phyloP scores from a whole-genome alignment of 257 asterid genomes.

The Avicennia marina region DNA sequence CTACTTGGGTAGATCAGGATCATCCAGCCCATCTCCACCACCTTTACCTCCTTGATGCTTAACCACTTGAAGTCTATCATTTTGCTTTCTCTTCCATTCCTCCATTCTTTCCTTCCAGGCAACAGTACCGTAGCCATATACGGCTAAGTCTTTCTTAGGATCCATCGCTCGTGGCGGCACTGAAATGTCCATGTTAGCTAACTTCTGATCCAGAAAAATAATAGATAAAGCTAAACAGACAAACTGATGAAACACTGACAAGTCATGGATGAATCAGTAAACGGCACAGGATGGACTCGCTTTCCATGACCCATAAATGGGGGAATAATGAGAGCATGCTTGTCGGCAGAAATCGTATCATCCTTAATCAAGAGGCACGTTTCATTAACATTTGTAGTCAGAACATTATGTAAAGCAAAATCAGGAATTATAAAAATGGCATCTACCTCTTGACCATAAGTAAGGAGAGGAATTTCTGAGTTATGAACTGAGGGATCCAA shows the following conservation, averaged over 20 bases:
- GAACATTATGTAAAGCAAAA: background rate
- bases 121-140: slow-evolving; percentile 91
- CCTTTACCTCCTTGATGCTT: slow-evolving; percentile 81
- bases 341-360: slow-evolving; percentile 91
- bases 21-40: slow-evolving; percentile 74
- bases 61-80: slow-evolving; percentile 85
- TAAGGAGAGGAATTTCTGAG: slow-evolving; percentile 86
- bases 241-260: slow-evolving; percentile 31
- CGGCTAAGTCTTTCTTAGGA: slow-evolving; percentile 94
- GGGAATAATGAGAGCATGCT: slow-evolving; percentile 88
- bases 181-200: slow-evolving; percentile 22
- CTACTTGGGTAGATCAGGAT: slow-evolving; percentile 93
- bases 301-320: slow-evolving; percentile 75
- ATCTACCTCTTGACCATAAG: slow-evolving; percentile 91
- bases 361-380: slow-evolving; percentile 49
- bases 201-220: slow-evolving; percentile 2
- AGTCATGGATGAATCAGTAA: slow-evolving; percentile 66
- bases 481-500: slow-evolving; percentile 58
- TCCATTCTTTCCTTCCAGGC: slow-evolving; percentile 99
- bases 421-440: background rate
- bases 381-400: slow-evolving; percentile 10
- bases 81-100: slow-evolving; percentile 94
- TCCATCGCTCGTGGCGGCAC: slow-evolving; percentile 98
- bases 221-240: background rate
- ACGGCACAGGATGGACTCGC: slow-evolving; percentile 73